A percentile compares a stretch with the other conserved stretches of the same genome.
Evolutionary conservation across 805 yeast genomes (phyloP).

Genomic region (Lipomyces yamanashiensis): DNA sequence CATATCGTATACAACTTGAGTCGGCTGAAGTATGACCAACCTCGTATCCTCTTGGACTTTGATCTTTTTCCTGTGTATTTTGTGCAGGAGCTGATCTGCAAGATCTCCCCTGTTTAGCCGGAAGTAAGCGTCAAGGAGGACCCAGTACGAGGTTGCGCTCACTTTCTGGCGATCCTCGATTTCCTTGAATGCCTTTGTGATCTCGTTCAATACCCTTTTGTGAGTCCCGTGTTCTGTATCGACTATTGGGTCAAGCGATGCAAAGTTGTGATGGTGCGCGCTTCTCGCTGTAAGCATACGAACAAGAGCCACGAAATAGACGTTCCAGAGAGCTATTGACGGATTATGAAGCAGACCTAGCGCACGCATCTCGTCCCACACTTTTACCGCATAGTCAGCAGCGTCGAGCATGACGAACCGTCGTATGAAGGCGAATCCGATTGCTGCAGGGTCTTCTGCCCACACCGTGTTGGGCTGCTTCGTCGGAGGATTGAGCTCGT

Average conservation of each 20-base stretch:
- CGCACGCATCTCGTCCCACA: constrained; percentile 18
- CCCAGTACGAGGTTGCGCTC: constrained; percentile 16
- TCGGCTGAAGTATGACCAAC: not conserved
- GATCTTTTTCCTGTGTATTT: not conserved
- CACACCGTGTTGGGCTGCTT: not conserved
- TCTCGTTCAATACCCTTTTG: not conserved
- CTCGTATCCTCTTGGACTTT: not conserved
- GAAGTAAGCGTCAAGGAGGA: constrained; percentile 20
- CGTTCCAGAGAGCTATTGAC: constrained; percentile 13
- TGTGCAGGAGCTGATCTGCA: constrained; percentile 8
- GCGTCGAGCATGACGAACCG: constrained; percentile 6
- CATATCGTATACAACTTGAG: constrained; percentile 6
- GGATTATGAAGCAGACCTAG: constrained; percentile 9
- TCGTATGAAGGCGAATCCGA: constrained; percentile 20
- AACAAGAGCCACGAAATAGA: constrained; percentile 14
- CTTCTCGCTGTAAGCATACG: constrained; percentile 1
- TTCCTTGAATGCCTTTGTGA: not conserved
- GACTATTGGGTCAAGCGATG: not conserved
- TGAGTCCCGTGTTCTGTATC: not conserved
- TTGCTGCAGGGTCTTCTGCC: constrained; percentile 9
- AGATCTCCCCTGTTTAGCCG: constrained; percentile 11
- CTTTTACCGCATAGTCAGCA: constrained; percentile 4
- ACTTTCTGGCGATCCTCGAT: constrained; percentile 1
- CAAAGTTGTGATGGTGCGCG: not conserved
- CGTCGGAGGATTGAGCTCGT: constrained; percentile 1